Base-by-base conservation (phyloP, 129 eudicot species). In the Scalesia atractyloides region DNA sequence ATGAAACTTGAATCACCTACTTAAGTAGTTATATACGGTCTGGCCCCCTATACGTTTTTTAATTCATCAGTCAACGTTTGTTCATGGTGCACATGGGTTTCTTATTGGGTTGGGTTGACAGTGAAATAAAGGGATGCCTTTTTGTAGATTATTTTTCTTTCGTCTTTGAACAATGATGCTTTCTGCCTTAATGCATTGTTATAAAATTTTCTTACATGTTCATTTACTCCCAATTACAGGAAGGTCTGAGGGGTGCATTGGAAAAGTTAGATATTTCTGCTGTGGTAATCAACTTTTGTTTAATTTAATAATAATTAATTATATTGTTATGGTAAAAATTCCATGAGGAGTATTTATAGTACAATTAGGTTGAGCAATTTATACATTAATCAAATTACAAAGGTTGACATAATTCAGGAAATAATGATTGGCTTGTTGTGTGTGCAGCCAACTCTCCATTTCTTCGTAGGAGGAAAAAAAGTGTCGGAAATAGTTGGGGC, bases 401-500 rank as follows among this genome's bases (percentile, higher is more conserved):
- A 14, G 16, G 10, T 37, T 15, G 15, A 12, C 44, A 60, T 60
- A 60, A 5, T 13, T 6, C 15, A 60, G 43, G 19, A 26, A 8
- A 50, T 70, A 70, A 37, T 15, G 39, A 43, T 48, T 77, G 41
- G 9, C 53, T 59, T 13, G 46, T 24, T 43, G 20, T 68, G n/a
- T 52, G 58, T 84, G 82, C 86, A 91, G 97, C 97, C 97, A 59
- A 91, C 93, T 51, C 69, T 91, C 18, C 86, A 91, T 76, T 86
- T 91, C 82, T 91, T 84, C 80, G 80, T 81, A 68, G 78, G 83
- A 48, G 97, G 97, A 16, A 86, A 86, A 69, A 91, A 86, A 82
- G 93, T 86, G 22, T 70, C 84, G 0, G 93, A 86, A 81, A 82
- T 91, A 20, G 75, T 91, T 33, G 96, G 97, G 62, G 96, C 97